These are phyloP conservation scores for Kluyveromyces lactis DNA, from an alignment of 805 yeast genomes.

Conservation along the genomic window DNA sequence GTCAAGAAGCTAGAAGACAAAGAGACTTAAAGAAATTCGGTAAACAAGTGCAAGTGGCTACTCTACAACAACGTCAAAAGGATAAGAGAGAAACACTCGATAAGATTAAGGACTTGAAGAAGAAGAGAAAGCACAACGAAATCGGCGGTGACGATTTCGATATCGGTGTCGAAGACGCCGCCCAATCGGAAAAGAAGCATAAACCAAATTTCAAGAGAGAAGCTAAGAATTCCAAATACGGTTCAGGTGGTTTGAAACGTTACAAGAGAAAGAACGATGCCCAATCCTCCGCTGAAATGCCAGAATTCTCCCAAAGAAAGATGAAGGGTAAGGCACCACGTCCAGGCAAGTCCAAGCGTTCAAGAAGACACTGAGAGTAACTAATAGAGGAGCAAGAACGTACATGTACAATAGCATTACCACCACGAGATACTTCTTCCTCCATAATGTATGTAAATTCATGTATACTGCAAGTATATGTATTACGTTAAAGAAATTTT, in stretches of 20 bases:
- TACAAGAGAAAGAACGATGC: slow-evolving; percentile 67
- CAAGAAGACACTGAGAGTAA: slow-evolving; percentile 21
- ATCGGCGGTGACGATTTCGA: slow-evolving; percentile 51
- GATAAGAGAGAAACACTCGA: slow-evolving; percentile 87
- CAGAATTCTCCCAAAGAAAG: slow-evolving; percentile 45
- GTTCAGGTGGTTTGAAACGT: slow-evolving; percentile 72
- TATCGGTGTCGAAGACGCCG: slow-evolving; percentile 83
- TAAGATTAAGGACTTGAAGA: slow-evolving; percentile 82
- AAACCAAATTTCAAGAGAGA: slow-evolving; percentile 57
- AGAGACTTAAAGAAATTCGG: slow-evolving; percentile 94
- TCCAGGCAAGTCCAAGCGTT: slow-evolving; percentile 51
- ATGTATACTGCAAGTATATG: too few relatives aligned
- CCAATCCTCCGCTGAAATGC: slow-evolving; percentile 58
- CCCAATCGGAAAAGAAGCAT: slow-evolving; percentile 45
- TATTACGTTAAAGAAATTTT: too few relatives aligned
- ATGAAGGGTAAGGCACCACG: slow-evolving; percentile 43
- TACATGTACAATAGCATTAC: too few relatives aligned
- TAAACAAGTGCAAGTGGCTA: slow-evolving; percentile 91
- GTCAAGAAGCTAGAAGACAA: slow-evolving; percentile 90
- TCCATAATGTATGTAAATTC: too few relatives aligned
- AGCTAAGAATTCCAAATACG: slow-evolving; percentile 68
- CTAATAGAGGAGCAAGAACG: too few relatives aligned
- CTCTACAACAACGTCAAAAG: slow-evolving; percentile 86
- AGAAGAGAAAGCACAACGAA: slow-evolving; percentile 75
- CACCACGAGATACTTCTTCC: too few relatives aligned